A percentile compares a stretch with the other conserved stretches of the same genome.
Conservation (phyloP, 2,329 filamentous ascomycete species). For the Alternaria conjuncta region DNA sequence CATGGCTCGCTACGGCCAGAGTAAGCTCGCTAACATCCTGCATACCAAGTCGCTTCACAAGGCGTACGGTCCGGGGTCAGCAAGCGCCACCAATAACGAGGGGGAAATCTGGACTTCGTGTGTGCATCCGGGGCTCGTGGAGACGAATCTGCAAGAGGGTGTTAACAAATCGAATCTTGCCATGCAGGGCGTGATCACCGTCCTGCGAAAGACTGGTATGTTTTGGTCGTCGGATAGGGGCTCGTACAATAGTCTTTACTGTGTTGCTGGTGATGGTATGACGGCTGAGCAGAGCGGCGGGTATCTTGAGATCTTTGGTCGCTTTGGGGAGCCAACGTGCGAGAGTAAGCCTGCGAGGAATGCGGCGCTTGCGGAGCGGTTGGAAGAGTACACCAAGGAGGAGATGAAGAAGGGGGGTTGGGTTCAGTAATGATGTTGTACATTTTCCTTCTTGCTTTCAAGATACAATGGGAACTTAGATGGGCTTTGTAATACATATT, state of each 20-base stretch:
- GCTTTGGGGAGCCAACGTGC: constrained; percentile 11
- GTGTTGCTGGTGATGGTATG: constrained; percentile 8
- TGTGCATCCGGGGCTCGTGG: constrained; percentile 28
- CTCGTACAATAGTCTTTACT: constrained; percentile 9
- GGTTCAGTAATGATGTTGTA: neutral
- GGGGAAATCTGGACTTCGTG: constrained; percentile 20
- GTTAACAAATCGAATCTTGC: neutral
- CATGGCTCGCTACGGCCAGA: constrained; percentile 26
- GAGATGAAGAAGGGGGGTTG: constrained; percentile 1
- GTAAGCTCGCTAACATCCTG: constrained; percentile 32
- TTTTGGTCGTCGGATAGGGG: constrained; percentile 7
- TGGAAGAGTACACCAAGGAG: constrained; percentile 11
- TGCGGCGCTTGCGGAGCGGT: constrained; percentile 1
- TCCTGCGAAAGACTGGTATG: neutral
- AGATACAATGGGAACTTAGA: neutral
- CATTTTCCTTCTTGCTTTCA: neutral
- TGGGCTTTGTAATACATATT: neutral
- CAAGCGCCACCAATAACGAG: neutral
- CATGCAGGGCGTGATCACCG: neutral
- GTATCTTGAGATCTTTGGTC: constrained; percentile 4
- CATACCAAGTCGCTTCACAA: constrained; percentile 18
- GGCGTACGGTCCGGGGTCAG: constrained; percentile 12
- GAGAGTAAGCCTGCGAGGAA: constrained; percentile 10
- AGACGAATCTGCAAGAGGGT: constrained; percentile 17
- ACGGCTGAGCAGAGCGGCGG: constrained; percentile 5